Evolutionary conservation across 2,329 filamentous ascomycete species (phyloP).

Genomic region (Verticillium zaregamsianum): DNA sequence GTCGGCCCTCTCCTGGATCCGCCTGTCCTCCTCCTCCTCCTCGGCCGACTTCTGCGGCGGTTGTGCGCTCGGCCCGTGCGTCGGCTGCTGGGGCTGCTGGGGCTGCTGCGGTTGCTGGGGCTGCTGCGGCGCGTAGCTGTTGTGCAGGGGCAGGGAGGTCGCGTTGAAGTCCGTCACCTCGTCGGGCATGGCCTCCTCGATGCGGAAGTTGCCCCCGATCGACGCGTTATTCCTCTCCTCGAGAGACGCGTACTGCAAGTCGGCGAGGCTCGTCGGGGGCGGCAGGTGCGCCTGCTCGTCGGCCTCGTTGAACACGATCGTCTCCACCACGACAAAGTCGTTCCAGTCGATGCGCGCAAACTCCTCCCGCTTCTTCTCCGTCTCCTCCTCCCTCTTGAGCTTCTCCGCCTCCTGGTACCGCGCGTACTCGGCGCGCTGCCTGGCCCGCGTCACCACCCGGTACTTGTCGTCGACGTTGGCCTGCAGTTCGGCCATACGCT

Average conservation of each 20-base stretch:
- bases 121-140: constrained; percentile 34
- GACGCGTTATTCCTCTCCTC: constrained; percentile 94
- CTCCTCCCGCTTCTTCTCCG: constrained; percentile 70
- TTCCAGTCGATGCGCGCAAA: constrained; percentile 95
- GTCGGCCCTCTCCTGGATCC: constrained; percentile 60
- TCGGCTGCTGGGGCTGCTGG: constrained; percentile 20
- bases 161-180: constrained; percentile 58
- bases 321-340: constrained; percentile 94
- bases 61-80: constrained; percentile 17
- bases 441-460: constrained; percentile 73
- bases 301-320: constrained; percentile 82
- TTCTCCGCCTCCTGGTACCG: constrained; percentile 83
- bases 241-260: constrained; percentile 88
- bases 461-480: constrained; percentile 76
- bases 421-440: constrained; percentile 80
- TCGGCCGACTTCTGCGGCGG: constrained; percentile 34
- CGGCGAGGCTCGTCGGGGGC: constrained; percentile 81
- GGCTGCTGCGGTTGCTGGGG: constrained; percentile 4
- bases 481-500: constrained; percentile 68
- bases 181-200: constrained; percentile 93
- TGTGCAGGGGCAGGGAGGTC: constrained; percentile 42
- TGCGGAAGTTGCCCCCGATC: constrained; percentile 73
- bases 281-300: constrained; percentile 86
- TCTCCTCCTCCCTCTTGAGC: constrained; percentile 82
- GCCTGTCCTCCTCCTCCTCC: constrained; percentile 59